Evolutionary conservation across 495 filamentous ascomycete species (phyloP), one percentile per base, ranked within the genome.

Genomic region (Hypoxylon cercidicola): DNA sequence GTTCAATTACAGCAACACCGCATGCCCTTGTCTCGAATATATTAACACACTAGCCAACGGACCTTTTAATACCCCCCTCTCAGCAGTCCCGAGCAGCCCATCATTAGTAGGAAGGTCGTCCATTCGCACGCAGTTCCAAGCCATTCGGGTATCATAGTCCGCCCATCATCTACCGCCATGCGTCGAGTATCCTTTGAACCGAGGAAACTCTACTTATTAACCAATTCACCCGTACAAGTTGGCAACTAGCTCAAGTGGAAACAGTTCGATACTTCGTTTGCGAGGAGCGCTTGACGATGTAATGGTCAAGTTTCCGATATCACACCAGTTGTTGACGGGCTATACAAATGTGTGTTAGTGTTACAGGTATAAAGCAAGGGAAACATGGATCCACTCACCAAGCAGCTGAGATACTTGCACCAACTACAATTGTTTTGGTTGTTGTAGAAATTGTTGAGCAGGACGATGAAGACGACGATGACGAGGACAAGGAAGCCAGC

Each of bases 391-490:
- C 13, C 25, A 90, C 91, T 85, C 81, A 95, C 91, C 77, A 99
- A 77, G 68, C 95, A 99, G 75, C 89, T 95, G 68, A 99, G 72
- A 70, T 94, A 93, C 78, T 95, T 92, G 80, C 95, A 99, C 95
- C 95, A 97, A 2, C 74, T 78, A 73, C 95, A 99, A 10, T 83
- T 88, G 30, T 87, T 85, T 55, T 83, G 82, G 66, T 88, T 87
- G 57, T 84, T 87, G 77, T 97, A 98, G 74, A 99, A 99, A 77
- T 97, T 91, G 53, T 91, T 85, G 40, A 97, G 77, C 43, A 98
- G 78, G 37, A 96, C 73, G 66, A 97, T 92, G 68, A 97, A 95
- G 4, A 88, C 88, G 49, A 96, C 81, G 4, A 95, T 73, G 2
- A 93, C 88, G 12, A 86, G 85, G 7, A 96, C 85, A 53, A 98